Evolutionary conservation across 192 early-diverging fungal genomes (phyloP), one percentile per base, ranked within the genome.

Genomic region (Kickxella alabastrina): DNA sequence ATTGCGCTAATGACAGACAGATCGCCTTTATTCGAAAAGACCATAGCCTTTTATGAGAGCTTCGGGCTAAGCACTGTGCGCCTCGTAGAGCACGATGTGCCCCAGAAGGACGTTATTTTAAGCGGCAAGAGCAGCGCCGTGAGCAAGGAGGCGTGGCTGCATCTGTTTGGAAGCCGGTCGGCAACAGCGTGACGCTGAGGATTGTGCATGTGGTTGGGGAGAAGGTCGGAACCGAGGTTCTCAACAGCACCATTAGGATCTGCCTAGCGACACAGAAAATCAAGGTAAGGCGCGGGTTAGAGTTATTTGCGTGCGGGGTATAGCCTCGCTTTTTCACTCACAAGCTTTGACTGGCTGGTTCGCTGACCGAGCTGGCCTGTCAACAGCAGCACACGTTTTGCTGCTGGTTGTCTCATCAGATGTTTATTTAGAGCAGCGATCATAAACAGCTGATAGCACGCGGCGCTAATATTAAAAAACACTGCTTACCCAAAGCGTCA

Each of bases 31-130:
- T 69, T 66, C 21, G 43, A 75, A 18, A 54, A 62, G 23, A 65
- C 78, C 0, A 45, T 83, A 10, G 49, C 51, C 8, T 85, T 85
- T 55, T 88, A 88, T 57, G 38, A 50, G 13, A 43, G 58, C 21
- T 62, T 88, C 29, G 86, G 86, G 8, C 82, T 85, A 43, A 62
- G 58, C 39, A 67, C 65, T 1, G 68, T 86, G 35, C 64, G 72
- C 3, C 57, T 40, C 31, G 54, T 36, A 10, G 54, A 56, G 3
- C 64, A 75, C 42, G 59, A 67, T 32, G 28, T 26, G 13, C 56
- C 56, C 17, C 63, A 68, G 31, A 51, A 62, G 21, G 54, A 80
- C 21, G 46, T 48, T 13, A 41, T 66, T 37, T 59, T 57, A 3
- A 57, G 62, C 37, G 40, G 49, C n/a, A 61, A 54, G 23, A 51